Percentiles rank a stretch among this genome's conserved stretches.
Evolutionary conservation across 176 grass and related monocot species (phyloP).

Genomic region (Triticum monococcum): DNA sequence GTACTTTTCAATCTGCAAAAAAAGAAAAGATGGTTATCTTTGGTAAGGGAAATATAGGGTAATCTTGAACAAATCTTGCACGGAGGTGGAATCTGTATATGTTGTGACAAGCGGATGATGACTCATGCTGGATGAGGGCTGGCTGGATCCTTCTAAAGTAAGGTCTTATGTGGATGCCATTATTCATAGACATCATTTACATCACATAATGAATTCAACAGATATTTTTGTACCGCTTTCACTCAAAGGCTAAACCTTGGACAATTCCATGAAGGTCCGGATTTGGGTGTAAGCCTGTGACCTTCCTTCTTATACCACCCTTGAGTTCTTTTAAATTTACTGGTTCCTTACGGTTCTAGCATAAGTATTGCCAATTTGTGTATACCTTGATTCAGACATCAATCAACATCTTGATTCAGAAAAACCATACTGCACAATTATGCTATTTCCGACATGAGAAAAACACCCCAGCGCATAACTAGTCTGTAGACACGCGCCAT

Average conservation of each 20-base stretch:
- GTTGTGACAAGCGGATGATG: neutral
- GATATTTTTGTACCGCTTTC: neutral
- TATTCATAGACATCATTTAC: neutral
- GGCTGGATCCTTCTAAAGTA: neutral
- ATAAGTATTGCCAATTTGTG: neutral
- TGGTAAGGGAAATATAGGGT: no score
- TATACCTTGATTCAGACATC: neutral
- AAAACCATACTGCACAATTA: neutral
- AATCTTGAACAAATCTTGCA: neutral
- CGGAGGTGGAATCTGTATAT: neutral
- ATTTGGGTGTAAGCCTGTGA: neutral
- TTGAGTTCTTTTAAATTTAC: neutral
- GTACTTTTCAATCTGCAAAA: neutral
- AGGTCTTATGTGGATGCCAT: neutral
- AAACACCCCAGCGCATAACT: neutral
- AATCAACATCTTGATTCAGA: neutral
- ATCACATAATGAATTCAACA: neutral
- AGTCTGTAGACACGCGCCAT: neutral
- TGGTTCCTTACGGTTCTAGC: neutral
- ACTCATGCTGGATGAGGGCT: neutral
- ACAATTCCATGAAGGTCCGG: neutral
- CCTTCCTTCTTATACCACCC: neutral
- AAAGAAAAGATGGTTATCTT: no score
- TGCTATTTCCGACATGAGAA: neutral
- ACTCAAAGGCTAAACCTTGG: neutral